Percentiles rank a stretch among this genome's conserved stretches.
Evolutionary conservation across 148 eudicot species (phyloP).

Genomic region (Camellia granthamiana): DNA sequence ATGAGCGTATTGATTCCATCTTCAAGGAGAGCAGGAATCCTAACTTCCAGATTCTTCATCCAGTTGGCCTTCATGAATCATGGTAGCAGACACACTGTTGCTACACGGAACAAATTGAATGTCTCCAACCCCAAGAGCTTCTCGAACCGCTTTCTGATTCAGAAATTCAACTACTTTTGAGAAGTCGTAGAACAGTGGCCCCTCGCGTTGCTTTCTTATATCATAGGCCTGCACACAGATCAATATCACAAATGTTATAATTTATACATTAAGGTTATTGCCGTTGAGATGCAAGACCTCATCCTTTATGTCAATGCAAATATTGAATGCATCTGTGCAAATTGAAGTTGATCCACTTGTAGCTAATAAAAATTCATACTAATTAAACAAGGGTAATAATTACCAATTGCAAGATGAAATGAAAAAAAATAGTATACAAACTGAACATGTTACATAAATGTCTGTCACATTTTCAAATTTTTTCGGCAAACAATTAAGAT

Average conservation of each 20-base stretch:
- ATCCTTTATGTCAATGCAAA: conserved; percentile 59
- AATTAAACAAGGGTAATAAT: background rate
- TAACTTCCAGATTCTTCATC: conserved; percentile 78
- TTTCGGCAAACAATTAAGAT: too few relatives aligned
- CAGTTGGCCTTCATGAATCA: conserved; percentile 60
- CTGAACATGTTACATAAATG: too few relatives aligned
- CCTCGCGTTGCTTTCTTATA: conserved; percentile 67
- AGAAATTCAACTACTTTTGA: conserved; percentile 68
- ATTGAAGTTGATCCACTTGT: conserved; percentile 35
- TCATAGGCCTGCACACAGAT: conserved; percentile 60
- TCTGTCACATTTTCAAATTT: too few relatives aligned
- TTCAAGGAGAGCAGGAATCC: conserved; percentile 75
- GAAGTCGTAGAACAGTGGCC: conserved; percentile 49
- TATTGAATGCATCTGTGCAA: conserved; percentile 46
- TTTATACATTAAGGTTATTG: conserved; percentile 32
- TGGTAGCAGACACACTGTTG: conserved; percentile 43
- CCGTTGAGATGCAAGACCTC: conserved; percentile 46
- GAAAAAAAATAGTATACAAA: background rate
- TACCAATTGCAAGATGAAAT: too few relatives aligned
- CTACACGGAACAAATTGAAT: conserved; percentile 76
- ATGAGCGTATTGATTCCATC: conserved; percentile 65
- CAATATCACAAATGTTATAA: too few relatives aligned
- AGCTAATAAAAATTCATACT: conserved; percentile 25
- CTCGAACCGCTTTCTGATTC: conserved; percentile 46
- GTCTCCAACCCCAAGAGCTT: conserved; percentile 74